Conservation (phyloP, 306 rosid species). For the Cicer chorassanicum region DNA sequence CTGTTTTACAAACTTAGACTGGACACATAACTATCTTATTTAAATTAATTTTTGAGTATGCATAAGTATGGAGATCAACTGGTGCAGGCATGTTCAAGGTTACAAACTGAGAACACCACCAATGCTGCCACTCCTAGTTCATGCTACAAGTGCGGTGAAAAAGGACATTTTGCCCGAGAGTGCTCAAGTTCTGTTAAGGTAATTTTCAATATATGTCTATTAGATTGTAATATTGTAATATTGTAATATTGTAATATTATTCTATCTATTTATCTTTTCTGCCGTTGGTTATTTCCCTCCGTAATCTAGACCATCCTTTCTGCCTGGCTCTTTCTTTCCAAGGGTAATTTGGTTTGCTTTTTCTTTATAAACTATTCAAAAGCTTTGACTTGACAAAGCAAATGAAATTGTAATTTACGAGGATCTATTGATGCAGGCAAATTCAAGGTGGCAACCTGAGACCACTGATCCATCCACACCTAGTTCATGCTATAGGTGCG, state of each 20-base stretch:
- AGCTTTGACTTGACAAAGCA: neutral
- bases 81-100: conserved; percentile 68
- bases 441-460: conserved; percentile 60
- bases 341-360: neutral
- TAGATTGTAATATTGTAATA: neutral
- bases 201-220: neutral
- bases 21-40: neutral
- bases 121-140: conserved; percentile 56
- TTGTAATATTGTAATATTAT: neutral
- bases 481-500: conserved; percentile 75
- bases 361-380: conserved; percentile 9
- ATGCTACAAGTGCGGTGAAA: conserved; percentile 77
- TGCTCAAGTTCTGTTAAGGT: conserved; percentile 56
- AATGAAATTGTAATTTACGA: neutral
- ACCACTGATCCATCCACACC: conserved; percentile 50
- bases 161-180: conserved; percentile 91
- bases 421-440: conserved; percentile 56
- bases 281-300: neutral
- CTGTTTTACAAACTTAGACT: neutral
- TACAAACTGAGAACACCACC: conserved; percentile 50
- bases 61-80: conserved; percentile 8
- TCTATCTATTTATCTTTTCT: neutral
- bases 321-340: neutral
- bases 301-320: neutral
- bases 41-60: neutral